Base-by-base conservation (phyloP, 352 stramenopile species). In the Pilasporangium apinafurcum region DNA sequence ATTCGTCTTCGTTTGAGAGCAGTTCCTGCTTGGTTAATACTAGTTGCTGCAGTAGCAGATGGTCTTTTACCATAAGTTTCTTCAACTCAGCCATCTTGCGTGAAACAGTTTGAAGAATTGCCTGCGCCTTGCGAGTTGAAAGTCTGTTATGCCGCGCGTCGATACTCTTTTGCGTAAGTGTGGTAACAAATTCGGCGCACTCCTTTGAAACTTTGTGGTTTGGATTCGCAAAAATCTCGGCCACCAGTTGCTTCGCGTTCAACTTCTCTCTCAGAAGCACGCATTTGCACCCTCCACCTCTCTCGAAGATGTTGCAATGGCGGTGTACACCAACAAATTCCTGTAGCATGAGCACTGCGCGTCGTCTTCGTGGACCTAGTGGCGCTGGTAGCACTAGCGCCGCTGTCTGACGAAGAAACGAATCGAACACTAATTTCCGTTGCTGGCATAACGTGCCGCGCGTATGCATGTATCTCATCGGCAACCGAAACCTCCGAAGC, bases 371-470 rank as follows among this genome's bases (percentile, higher is more conserved):
- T 14, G 71, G 70, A 24, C 71, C 74, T 16, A 86, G 37, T 14
- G 74, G 74, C 33, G 63, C 70, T 17, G 74, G 74, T 8, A 65
- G 51, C 13, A 83, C 68, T 16, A 86, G 46, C 32, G 71, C 68
- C 9, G 70, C 70, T 9, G 70, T 84, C 36, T 86, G 74, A 8
- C 70, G 60, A 37, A 86, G 55, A 24, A 84, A 79, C 52, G 74
- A 83, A 51, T 86, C 73, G 38, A 83, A 83, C n/a, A 82, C 61
- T 2, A 79, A 65, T 31, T 66, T 63, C 17, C 71, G 63, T 59
- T 86, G 73, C 9, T 72, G 58, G 27, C 64, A 70, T 16, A 83
- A 47, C 9, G 68, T 65, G 22, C 62, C 70, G 45, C 68, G 59
- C 16, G 68, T 81, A 41, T 71, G 56, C 38, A 86, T 67, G 25